Conservation (phyloP, 768 basidiomycete species). For the Leucocoprinus sp. region DNA sequence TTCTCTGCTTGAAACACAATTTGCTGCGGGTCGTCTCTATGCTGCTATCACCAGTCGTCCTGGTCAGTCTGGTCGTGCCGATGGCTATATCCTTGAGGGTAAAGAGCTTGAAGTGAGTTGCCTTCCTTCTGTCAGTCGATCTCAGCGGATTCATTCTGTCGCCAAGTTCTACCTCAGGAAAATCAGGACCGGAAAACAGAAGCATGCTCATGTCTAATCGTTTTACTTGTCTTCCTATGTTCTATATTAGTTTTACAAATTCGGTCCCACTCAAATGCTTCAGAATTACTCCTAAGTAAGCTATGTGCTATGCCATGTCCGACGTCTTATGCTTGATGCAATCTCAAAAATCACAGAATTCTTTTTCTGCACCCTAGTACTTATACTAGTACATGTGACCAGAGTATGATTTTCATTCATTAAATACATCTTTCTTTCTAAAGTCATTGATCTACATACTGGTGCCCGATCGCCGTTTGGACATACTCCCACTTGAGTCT, state of each 20-base stretch:
- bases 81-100: slow-evolving; percentile 97
- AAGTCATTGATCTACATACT: too few relatives aligned
- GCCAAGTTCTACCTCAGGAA: slow-evolving; percentile 91
- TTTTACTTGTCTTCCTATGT: slow-evolving; percentile 9
- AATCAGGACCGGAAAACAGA: slow-evolving; percentile 89
- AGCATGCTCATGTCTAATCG: slow-evolving; percentile 62
- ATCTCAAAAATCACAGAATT: slow-evolving; percentile 6
- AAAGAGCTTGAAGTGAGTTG: slow-evolving; percentile 88
- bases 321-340: slow-evolving; percentile 5
- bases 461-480: too few relatives aligned
- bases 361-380: too few relatives aligned
- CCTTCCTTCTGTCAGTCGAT: slow-evolving; percentile 6
- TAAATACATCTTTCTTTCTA: background rate
- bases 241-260: slow-evolving; percentile 12
- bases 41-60: slow-evolving; percentile 91
- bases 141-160: slow-evolving; percentile 4
- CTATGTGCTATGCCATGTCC: slow-evolving; percentile 5
- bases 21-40: slow-evolving; percentile 92
- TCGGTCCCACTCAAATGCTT: slow-evolving; percentile 16
- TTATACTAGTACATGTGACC: too few relatives aligned
- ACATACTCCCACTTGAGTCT: too few relatives aligned
- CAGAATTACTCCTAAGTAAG: slow-evolving; percentile 4
- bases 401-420: too few relatives aligned
- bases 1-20: slow-evolving; percentile 79
- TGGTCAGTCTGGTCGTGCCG: slow-evolving; percentile 92